These are phyloP conservation scores for Candida saitoana DNA, from an alignment of 805 yeast genomes.

Conservation along the genomic window DNA sequence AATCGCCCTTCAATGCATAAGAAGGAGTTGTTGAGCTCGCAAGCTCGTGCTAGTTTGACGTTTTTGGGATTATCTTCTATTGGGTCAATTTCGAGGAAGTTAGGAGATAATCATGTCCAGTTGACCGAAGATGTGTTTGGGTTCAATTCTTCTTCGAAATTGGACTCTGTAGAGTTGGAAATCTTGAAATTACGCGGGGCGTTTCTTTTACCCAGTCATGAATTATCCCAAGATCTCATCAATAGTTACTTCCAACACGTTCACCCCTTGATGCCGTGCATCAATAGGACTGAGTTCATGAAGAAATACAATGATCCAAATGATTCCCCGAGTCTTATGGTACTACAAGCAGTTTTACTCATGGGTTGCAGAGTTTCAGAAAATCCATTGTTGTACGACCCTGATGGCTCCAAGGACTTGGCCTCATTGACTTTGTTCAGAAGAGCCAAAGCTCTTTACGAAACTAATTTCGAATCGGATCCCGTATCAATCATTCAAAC, in stretches of 20 bases:
- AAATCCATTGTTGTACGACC: slow-evolving; percentile 50
- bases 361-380: slow-evolving; percentile 62
- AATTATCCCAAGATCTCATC: slow-evolving; percentile 56
- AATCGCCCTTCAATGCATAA: slow-evolving; percentile 37
- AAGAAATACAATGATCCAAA: slow-evolving; percentile 48
- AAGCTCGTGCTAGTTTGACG: slow-evolving; percentile 32
- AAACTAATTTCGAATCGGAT: slow-evolving; percentile 64
- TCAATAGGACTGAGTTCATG: slow-evolving; percentile 62
- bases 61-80: slow-evolving; percentile 54
- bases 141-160: slow-evolving; percentile 21
- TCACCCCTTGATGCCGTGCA: slow-evolving; percentile 67
- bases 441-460: slow-evolving; percentile 72
- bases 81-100: slow-evolving; percentile 42
- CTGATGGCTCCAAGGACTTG: slow-evolving; percentile 48
- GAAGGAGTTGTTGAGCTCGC: slow-evolving; percentile 24
- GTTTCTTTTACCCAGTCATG: slow-evolving; percentile 60
- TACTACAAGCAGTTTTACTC: slow-evolving; percentile 63
- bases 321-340: slow-evolving; percentile 59
- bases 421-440: slow-evolving; percentile 53
- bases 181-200: slow-evolving; percentile 65
- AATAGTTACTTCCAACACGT: slow-evolving; percentile 58
- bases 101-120: slow-evolving; percentile 46
- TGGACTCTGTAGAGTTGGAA: slow-evolving; percentile 61
- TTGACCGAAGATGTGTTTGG: slow-evolving; percentile 40
- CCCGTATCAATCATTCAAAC: slow-evolving; percentile 61